These are phyloP conservation scores for Colletotrichum lupini DNA, from an alignment of 2,329 filamentous ascomycete genomes.

Conservation along the genomic window DNA sequence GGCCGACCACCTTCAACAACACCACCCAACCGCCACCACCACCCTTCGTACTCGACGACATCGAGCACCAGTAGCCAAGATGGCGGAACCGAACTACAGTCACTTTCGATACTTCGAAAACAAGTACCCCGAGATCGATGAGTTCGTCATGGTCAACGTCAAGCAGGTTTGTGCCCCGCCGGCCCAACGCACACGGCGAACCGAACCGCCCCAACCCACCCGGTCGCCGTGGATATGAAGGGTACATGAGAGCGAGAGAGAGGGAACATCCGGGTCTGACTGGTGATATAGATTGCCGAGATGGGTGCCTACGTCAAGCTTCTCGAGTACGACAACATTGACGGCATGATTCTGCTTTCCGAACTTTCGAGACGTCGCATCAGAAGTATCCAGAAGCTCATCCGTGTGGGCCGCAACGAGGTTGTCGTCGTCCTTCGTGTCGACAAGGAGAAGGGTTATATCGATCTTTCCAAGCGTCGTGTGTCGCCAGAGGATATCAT, in stretches of 20 bases:
- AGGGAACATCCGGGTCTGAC: constrained; percentile 37
- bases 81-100: constrained; percentile 91
- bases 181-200: constrained; percentile 30
- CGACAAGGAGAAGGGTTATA: constrained; percentile 99
- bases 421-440: constrained; percentile 98
- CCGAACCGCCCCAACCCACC: constrained; percentile 15
- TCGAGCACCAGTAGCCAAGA: constrained; percentile 65
- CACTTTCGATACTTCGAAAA: constrained; percentile 88
- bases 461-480: constrained; percentile 97
- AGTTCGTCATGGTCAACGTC: constrained; percentile 99
- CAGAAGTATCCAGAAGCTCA: constrained; percentile 98
- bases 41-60: constrained; percentile 36
- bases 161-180: constrained; percentile 77
- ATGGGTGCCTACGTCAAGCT: constrained; percentile 99
- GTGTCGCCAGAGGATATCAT: constrained; percentile 97
- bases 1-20: constrained; percentile 31
- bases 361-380: constrained; percentile 99
- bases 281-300: constrained; percentile 82
- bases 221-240: not conserved
- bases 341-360: constrained; percentile 99
- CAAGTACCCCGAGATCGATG: constrained; percentile 98
- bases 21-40: constrained; percentile 19
- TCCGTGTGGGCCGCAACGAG: constrained; percentile 96
- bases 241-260: not conserved
- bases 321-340: constrained; percentile 99